Evolutionary conservation across 768 basidiomycete genomes (phyloP), one percentile per base, ranked within the genome.

Genomic region (Tricholomella constricta): DNA sequence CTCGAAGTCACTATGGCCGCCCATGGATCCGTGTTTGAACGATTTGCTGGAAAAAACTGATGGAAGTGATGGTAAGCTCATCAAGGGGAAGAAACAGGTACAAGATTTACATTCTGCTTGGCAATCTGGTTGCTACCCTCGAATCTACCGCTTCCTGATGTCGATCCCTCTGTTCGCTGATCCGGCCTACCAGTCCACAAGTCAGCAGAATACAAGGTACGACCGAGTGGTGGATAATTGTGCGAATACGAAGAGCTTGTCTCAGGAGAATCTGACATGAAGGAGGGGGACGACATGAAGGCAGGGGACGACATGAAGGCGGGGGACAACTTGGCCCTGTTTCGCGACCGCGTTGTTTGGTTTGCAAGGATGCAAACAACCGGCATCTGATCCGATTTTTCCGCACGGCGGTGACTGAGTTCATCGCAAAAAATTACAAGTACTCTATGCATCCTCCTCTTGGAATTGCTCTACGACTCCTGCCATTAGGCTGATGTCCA

Each of bases 401-500:
- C n/a, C n/a, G n/a, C n/a, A n/a, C n/a, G n/a, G n/a, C n/a, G n/a
- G n/a, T n/a, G n/a, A n/a, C n/a, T n/a, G n/a, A n/a, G n/a, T n/a
- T n/a, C n/a, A n/a, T n/a, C n/a, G n/a, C n/a, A n/a, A n/a, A n/a
- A n/a, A n/a, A n/a, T n/a, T n/a, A n/a, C n/a, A n/a, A n/a, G n/a
- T n/a, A n/a, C n/a, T n/a, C n/a, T n/a, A n/a, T n/a, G n/a, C 41
- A 6, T 43, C 41, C 26, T 45, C 43, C 9, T 52, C 44, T 6
- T 17, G 51, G 20, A 52, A 37, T 45, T 50, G n/a, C 37, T 57
- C 56, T 7, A 48, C 36, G 22, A 38, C 22, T 9, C 61, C 58
- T 15, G 37, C 54, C 52, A 62, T 56, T 10, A 38, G 36, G 17
- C 43, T 48, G 19, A 62, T 48, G 46, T 62, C 61, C 7, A 62